These are phyloP conservation scores for Cenchrus fungigraminus DNA, from an alignment of 176 grass and related monocot species.

Conservation along the genomic window DNA sequence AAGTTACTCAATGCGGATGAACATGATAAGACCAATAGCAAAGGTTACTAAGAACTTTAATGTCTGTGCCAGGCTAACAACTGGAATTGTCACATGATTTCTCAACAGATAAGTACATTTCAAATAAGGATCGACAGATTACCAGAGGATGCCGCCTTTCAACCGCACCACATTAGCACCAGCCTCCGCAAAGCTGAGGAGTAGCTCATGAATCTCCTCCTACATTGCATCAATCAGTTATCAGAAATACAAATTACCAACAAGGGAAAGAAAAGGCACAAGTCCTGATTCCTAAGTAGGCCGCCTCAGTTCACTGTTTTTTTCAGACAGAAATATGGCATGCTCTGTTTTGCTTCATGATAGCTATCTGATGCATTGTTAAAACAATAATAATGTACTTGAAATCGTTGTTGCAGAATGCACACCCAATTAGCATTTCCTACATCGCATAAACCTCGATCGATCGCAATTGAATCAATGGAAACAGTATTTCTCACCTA, in stretches of 20 bases:
- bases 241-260: neutral
- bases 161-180: slow-evolving; percentile 94
- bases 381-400: neutral
- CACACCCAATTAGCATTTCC: neutral
- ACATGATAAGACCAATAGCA: neutral
- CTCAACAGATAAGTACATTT: neutral
- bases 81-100: neutral
- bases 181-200: slow-evolving; percentile 80
- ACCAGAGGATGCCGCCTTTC: slow-evolving; percentile 97
- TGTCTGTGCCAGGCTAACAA: neutral
- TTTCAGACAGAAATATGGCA: neutral
- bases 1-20: neutral
- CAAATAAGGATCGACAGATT: slow-evolving; percentile 14
- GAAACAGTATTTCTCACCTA: slow-evolving; percentile 50
- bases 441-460: neutral
- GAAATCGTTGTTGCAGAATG: neutral
- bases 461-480: neutral
- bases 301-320: neutral
- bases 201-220: slow-evolving; percentile 94
- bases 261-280: neutral
- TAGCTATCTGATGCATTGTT: neutral
- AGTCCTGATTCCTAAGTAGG: neutral
- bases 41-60: neutral
- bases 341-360: neutral
- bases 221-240: slow-evolving; percentile 41